A percentile compares a stretch with the other conserved stretches of the same genome.
Evolutionary conservation across 2,329 filamentous ascomycete species (phyloP).

Genomic region (Sporothrix brunneoviolacea): DNA sequence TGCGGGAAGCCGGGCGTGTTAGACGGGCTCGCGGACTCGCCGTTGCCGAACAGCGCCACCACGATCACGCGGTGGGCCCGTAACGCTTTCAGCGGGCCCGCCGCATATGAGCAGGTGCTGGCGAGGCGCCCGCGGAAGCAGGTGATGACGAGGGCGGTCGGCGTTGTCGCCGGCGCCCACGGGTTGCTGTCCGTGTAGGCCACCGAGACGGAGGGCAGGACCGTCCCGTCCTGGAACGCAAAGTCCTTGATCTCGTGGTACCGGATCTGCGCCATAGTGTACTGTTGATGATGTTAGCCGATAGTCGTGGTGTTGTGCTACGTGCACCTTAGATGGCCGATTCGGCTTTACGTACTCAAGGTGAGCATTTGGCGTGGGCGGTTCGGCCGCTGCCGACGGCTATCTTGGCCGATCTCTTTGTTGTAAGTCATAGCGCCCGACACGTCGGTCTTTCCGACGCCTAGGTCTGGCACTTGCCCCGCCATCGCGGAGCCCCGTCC

Average conservation of each 20-base stretch:
- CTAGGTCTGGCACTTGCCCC: too few relatives aligned
- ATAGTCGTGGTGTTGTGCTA: too few relatives aligned
- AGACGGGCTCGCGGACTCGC: constrained; percentile 47
- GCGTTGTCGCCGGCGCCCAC: constrained; percentile 1
- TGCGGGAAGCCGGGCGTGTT: constrained; percentile 39
- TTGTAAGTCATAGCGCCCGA: too few relatives aligned
- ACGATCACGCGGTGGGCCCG: constrained; percentile 42
- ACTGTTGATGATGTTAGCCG: too few relatives aligned
- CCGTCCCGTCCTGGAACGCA: constrained; percentile 10
- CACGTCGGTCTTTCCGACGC: too few relatives aligned
- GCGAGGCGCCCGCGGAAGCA: constrained; percentile 16
- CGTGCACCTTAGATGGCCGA: too few relatives aligned
- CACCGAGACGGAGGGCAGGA: constrained; percentile 11
- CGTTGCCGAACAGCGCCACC: constrained; percentile 45
- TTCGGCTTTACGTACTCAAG: too few relatives aligned
- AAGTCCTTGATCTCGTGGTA: constrained; percentile 6
- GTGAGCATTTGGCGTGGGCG: too few relatives aligned
- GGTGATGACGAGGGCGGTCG: constrained; percentile 13
- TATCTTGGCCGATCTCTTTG: too few relatives aligned
- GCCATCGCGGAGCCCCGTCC: too few relatives aligned
- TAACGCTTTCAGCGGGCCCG: constrained; percentile 6
- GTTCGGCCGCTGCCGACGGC: too few relatives aligned
- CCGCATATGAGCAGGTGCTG: constrained; percentile 2
- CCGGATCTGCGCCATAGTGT: not conserved
- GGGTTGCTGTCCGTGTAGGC: constrained; percentile 14